phyloP scores from a whole-genome alignment of 257 asterid genomes.

The Solanum chiquidenum region DNA sequence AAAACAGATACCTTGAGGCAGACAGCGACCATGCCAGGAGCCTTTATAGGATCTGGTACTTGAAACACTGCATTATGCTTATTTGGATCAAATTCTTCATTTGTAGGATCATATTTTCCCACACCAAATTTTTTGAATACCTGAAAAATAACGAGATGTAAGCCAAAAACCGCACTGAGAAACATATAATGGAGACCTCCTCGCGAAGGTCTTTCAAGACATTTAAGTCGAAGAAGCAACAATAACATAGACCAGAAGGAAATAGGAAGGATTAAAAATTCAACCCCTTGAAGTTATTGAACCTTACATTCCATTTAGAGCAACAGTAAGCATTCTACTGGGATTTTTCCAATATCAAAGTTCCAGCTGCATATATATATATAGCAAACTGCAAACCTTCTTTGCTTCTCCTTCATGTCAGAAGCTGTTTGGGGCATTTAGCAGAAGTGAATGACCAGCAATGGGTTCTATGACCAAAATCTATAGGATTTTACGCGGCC shows the following conservation, averaged over 20 bases:
- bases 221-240: background rate
- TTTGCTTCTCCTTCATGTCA: background rate
- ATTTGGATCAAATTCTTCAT: constrained; percentile 89
- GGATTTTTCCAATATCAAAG: background rate
- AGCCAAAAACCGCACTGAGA: background rate
- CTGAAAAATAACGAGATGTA: constrained; percentile 18
- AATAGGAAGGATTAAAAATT: background rate
- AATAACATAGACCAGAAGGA: background rate
- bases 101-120: constrained; percentile 48
- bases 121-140: constrained; percentile 76
- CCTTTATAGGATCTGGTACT: constrained; percentile 86
- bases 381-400: background rate
- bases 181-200: background rate
- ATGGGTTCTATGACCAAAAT: background rate
- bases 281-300: background rate
- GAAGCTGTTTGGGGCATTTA: background rate
- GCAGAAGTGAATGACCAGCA: background rate
- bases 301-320: background rate
- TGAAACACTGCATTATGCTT: constrained; percentile 90
- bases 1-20: constrained; percentile 64
- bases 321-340: background rate
- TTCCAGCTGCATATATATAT: background rate
- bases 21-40: constrained; percentile 60
- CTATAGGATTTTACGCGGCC: background rate
- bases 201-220: background rate